phyloP scores from a whole-genome alignment of 371 early-diverging fungal species.

The Syncephalastrum racemosum region DNA sequence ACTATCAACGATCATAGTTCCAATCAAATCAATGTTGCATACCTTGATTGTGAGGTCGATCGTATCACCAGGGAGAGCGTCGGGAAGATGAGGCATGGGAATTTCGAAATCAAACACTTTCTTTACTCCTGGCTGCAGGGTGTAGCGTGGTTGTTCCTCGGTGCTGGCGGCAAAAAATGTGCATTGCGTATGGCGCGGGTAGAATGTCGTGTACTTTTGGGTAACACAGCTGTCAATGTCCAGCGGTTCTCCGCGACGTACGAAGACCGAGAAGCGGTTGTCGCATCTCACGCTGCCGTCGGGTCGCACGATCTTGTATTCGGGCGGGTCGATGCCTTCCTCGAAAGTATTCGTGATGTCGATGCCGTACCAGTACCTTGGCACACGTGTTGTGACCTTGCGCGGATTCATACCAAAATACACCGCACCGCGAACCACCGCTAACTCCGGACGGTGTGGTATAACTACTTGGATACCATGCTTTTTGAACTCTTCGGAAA shows the following conservation, averaged over 20 bases:
- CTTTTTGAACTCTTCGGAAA: constrained; percentile 32
- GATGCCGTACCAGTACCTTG: constrained; percentile 50
- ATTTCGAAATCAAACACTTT: constrained; percentile 62
- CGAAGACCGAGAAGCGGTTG: constrained; percentile 45
- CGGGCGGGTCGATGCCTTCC: constrained; percentile 39
- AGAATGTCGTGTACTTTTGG: constrained; percentile 54
- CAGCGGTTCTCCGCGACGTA: constrained; percentile 42
- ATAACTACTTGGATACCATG: constrained; percentile 29
- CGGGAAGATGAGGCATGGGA: constrained; percentile 57
- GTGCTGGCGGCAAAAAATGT: constrained; percentile 55
- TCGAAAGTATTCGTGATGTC: constrained; percentile 45
- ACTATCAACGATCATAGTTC: background rate
- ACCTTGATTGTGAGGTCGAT: constrained; percentile 43
- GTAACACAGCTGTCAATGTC: constrained; percentile 53
- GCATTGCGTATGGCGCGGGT: constrained; percentile 56
- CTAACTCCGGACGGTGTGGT: constrained; percentile 49
- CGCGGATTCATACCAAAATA: constrained; percentile 42
- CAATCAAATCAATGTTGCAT: background rate
- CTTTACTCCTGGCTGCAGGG: constrained; percentile 47
- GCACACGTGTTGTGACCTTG: constrained; percentile 42
- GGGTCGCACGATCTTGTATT: constrained; percentile 37
- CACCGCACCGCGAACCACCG: constrained; percentile 50
- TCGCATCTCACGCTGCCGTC: constrained; percentile 47
- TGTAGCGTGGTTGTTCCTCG: constrained; percentile 55
- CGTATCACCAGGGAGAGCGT: constrained; percentile 32